Evolutionary conservation across 169 alveolate species (phyloP).

Genomic region (Cryptosporidium felis): DNA sequence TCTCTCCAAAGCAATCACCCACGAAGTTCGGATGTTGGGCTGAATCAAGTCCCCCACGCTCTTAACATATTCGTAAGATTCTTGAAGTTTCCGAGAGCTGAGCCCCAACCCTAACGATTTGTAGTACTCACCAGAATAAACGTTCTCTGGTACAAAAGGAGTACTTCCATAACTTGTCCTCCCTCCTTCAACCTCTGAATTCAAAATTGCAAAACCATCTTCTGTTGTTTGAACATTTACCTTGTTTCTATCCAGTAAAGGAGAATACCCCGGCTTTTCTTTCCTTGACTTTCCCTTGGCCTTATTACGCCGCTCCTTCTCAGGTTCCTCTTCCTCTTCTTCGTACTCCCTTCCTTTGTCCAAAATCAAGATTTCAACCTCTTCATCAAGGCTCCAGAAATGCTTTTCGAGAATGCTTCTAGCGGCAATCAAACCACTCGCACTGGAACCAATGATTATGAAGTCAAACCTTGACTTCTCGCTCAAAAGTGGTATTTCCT

Average conservation of each 20-base stretch:
- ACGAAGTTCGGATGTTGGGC: slow-evolving; percentile 52
- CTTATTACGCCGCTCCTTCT: too few relatives aligned
- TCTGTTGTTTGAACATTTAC: not conserved
- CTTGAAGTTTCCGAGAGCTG: slow-evolving; percentile 18
- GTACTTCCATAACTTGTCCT: slow-evolving; percentile 53
- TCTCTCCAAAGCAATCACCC: slow-evolving; percentile 50
- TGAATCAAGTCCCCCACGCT: slow-evolving; percentile 65
- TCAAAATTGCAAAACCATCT: slow-evolving; percentile 14
- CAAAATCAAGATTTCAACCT: slow-evolving; percentile 1
- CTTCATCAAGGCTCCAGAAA: slow-evolving; percentile 3
- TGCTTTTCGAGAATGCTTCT: slow-evolving; percentile 39
- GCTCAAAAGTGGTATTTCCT: too few relatives aligned
- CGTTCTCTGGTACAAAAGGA: slow-evolving; percentile 39
- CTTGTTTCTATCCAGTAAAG: not conserved
- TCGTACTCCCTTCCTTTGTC: slow-evolving; percentile 28
- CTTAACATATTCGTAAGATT: slow-evolving; percentile 48
- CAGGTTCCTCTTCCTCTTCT: too few relatives aligned
- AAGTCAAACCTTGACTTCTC: slow-evolving; percentile 12
- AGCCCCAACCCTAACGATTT: not conserved
- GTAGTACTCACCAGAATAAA: slow-evolving; percentile 22
- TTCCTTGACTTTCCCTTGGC: not conserved
- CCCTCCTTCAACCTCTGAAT: slow-evolving; percentile 42
- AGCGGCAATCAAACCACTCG: slow-evolving; percentile 7
- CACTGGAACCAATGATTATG: slow-evolving; percentile 51
- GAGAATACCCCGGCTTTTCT: not conserved